phyloP scores from a whole-genome alignment of 1,284 basidiomycete species.

The Irpex sp. region DNA sequence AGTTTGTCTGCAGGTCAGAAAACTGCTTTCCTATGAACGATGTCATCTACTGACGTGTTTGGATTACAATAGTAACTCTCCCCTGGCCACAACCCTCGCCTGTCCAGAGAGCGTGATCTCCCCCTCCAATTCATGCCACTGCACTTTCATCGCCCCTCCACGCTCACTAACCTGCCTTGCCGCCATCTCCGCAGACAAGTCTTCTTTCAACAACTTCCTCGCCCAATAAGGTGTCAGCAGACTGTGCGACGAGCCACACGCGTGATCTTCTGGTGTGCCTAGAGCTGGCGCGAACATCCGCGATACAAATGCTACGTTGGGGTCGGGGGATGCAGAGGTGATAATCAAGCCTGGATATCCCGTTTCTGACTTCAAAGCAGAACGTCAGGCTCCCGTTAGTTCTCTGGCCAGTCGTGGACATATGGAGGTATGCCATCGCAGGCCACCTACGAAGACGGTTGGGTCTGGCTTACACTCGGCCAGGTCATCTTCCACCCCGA shows the following conservation, averaged over 20 bases:
- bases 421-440: too few relatives aligned
- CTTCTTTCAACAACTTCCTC: constrained; percentile 25
- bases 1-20: too few relatives aligned
- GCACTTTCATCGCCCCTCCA: constrained; percentile 44
- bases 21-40: too few relatives aligned
- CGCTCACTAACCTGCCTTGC: constrained; percentile 50
- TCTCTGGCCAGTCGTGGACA: constrained; percentile 11
- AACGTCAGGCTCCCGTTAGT: constrained; percentile 35
- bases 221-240: constrained; percentile 51
- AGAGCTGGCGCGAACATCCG: constrained; percentile 48
- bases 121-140: constrained; percentile 31
- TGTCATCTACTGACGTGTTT: not conserved
- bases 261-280: constrained; percentile 48
- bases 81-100: constrained; percentile 31
- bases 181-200: constrained; percentile 30
- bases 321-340: constrained; percentile 33
- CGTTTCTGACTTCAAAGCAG: constrained; percentile 19
- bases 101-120: constrained; percentile 36
- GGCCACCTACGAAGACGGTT: constrained; percentile 34
- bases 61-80: constrained; percentile 27
- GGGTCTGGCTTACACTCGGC: constrained; percentile 32
- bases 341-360: constrained; percentile 30
- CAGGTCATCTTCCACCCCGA: constrained; percentile 41
- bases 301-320: constrained; percentile 41
- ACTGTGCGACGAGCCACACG: constrained; percentile 56